Base-by-base conservation (phyloP, 208 protist species). In the Trypanosoma avium region DNA sequence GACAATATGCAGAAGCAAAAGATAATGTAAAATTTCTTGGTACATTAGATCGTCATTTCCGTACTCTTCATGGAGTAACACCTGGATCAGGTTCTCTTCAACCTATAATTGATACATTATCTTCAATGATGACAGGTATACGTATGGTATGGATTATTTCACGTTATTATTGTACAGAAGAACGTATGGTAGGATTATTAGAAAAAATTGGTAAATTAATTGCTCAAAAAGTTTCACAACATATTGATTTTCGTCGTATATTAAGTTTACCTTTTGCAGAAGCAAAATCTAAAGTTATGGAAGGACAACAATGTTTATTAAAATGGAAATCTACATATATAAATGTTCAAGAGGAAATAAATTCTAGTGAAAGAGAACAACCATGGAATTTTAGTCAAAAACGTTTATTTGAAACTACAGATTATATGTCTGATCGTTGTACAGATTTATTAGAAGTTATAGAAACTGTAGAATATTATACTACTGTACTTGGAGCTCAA, bases 81-180 rank as follows among this genome's bases (percentile, higher is more conserved):
- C 79, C 88, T 36, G 62, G 32, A 49, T 70, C 75, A 45, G 77
- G 79, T 42, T 95, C 86, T 32, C 77, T 99, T 47, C 76, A 88
- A 73, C 90, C 96, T 47, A 98, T 99, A 63, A 94, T 95, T 62
- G 97, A 99, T 70, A 98, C 96, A 2, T 70, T 99, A 8, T 94
- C 97, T 19, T 98, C 96, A 15, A 98, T 99, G 95, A 99, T 99
- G 94, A 98, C 95, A 48, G 97, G 96, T 7, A 87, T 99, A 30
- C 91, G 98, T 30, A 99, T 99, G 97, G 98, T 99, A 43, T 99
- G 98, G 98, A 98, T 99, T 70, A 99, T 99, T 73, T 99, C 97
- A 19, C 82, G 98, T 52, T 98, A 99, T 82, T 99, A 99, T 87
- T 99, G 98, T 75, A 99, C 93, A 7, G 98, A 99, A 75, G 97